Percentiles rank a stretch among this genome's conserved stretches.
These are phyloP conservation scores for Solanum arcanum DNA, from an alignment of 257 asterid genomes.

Conservation along the genomic window DNA sequence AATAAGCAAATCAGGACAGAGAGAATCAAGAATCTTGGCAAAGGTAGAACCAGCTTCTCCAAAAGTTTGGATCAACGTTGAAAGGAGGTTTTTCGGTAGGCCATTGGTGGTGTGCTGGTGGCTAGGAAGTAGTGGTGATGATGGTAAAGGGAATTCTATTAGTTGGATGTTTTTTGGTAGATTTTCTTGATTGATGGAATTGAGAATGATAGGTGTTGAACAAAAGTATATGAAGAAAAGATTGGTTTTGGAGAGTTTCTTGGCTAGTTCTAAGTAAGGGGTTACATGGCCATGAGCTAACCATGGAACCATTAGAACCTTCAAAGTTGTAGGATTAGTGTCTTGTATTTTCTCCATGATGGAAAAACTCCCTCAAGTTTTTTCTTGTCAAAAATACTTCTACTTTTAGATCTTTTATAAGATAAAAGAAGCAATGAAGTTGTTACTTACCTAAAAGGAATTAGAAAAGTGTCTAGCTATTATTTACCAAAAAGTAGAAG, in stretches of 20 bases:
- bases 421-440: not conserved
- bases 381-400: not conserved
- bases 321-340: not conserved
- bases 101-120: slow-evolving; percentile 30
- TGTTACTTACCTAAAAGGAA: not conserved
- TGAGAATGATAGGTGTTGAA: slow-evolving; percentile 21
- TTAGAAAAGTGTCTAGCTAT: not conserved
- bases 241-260: slow-evolving; percentile 23
- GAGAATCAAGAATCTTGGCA: slow-evolving; percentile 6
- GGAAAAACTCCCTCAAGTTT: not conserved
- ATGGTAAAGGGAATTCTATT: slow-evolving; percentile 17
- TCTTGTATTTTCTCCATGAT: slow-evolving; percentile 10
- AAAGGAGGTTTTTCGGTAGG: slow-evolving; percentile 22
- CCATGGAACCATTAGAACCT: slow-evolving; percentile 38
- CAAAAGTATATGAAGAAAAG: slow-evolving; percentile 21
- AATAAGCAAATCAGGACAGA: slow-evolving; percentile 25
- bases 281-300: slow-evolving; percentile 35
- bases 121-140: slow-evolving; percentile 21
- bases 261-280: slow-evolving; percentile 40
- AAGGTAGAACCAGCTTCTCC: slow-evolving; percentile 12
- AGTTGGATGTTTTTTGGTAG: slow-evolving; percentile 21
- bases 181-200: slow-evolving; percentile 9
- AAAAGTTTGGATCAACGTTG: slow-evolving; percentile 13
- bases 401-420: not conserved
- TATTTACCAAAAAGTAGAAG: not conserved